Conservation (phyloP, 371 early-diverging fungal genomes). For the Chytridium lagenaria region DNA sequence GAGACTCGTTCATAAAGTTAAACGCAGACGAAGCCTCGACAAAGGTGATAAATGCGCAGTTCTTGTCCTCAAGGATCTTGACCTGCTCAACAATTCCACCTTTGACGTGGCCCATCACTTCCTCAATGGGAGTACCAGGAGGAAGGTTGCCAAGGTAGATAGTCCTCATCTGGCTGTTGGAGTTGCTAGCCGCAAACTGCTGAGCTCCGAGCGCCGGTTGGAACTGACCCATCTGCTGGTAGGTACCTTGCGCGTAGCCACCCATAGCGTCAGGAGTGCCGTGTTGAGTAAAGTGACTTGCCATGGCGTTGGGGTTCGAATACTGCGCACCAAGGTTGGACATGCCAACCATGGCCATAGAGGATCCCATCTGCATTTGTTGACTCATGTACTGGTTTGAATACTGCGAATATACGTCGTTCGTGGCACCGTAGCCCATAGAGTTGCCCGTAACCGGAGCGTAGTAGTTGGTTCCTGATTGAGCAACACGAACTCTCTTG, state of each 20-base stretch:
- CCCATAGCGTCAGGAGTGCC: slow-evolving; percentile 6
- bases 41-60: slow-evolving; percentile 82
- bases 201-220: slow-evolving; percentile 5
- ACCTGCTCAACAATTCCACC: slow-evolving; percentile 53
- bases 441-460: neutral
- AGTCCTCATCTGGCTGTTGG: slow-evolving; percentile 45
- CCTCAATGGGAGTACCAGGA: slow-evolving; percentile 38
- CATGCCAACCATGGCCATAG: slow-evolving; percentile 16
- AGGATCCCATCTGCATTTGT: slow-evolving; percentile 14
- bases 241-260: neutral
- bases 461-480: slow-evolving; percentile 5
- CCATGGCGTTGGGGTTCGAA: slow-evolving; percentile 10
- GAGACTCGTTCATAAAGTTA: slow-evolving; percentile 55
- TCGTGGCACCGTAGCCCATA: slow-evolving; percentile 12
- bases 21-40: slow-evolving; percentile 71
- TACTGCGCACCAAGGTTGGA: slow-evolving; percentile 2
- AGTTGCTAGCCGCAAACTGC: slow-evolving; percentile 19
- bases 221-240: slow-evolving; percentile 6
- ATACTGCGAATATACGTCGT: slow-evolving; percentile 1
- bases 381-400: slow-evolving; percentile 10
- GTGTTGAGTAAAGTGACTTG: neutral
- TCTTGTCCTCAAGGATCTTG: slow-evolving; percentile 75
- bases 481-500: slow-evolving; percentile 12
- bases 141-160: slow-evolving; percentile 59
- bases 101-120: slow-evolving; percentile 52